Evolutionary conservation across 768 basidiomycete genomes (phyloP), one percentile per base, ranked within the genome.

Genomic region (Daedaleopsis nitida): DNA sequence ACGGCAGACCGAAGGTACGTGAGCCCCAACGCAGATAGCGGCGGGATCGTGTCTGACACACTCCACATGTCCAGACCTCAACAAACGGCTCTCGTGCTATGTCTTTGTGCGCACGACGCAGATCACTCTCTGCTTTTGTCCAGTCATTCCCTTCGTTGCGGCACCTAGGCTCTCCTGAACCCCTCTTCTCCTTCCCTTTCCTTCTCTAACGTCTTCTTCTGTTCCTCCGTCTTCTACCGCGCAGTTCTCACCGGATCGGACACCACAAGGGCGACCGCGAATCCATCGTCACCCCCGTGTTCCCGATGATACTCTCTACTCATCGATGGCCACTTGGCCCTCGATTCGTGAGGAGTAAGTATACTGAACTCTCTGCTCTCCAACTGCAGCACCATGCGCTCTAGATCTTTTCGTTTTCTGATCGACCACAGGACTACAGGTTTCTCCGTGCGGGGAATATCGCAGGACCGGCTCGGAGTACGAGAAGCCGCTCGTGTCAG

Each of bases 61-160:
- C 55, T 59, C 50, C 38, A 23, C 48, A 57, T 48, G 51, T 34
- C 60, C 32, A 62, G 60, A 24, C 60, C 55, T 35, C 16, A 44
- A 23, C 52, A 34, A 47, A 44, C 13, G 27, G 50, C 45, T 54
- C 11, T 44, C 17, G n/a, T 43, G n/a, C 61, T 27, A 14, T 13
- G 37, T 43, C 35, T 11, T 47, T n/a, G 50, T 21, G 43, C 19
- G 56, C 57, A 53, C 52, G 47, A 58, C 52, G 52, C 19, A 17
- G 61, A 62, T 58, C 57, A 39, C 37, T 58, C 35, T 58, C 61
- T 52, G 8, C 42, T 19, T 55, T 55, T 58, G 62, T 58, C 52
- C 6, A 44, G 23, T 10, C 12, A 39, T 32, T 58, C 62, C 62
- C 62, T 49, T 57, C 52, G 12, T 10, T 1, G 37, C 19, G 35